Evolutionary conservation across 2,329 filamentous ascomycete genomes (phyloP).

Genomic region (Lachnellula cervina): DNA sequence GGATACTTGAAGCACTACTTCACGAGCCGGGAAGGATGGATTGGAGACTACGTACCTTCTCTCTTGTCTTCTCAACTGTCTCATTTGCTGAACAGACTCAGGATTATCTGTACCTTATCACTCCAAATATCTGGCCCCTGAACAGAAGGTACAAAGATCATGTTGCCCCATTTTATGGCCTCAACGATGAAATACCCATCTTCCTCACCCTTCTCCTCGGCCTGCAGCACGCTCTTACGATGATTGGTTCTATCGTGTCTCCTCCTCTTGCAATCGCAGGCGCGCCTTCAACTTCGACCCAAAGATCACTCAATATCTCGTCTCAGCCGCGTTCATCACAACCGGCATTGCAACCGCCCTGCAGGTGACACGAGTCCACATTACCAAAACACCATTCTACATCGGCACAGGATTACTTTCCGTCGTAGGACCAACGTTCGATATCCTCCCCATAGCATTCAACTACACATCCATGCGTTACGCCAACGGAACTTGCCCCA

Average conservation of each 20-base stretch:
- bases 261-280: constrained; percentile 60
- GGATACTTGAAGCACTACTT: constrained; percentile 32
- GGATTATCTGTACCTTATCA: constrained; percentile 37
- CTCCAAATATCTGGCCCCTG: constrained; percentile 53
- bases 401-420: constrained; percentile 62
- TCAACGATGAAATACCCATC: constrained; percentile 64
- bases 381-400: constrained; percentile 57
- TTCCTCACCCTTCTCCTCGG: constrained; percentile 62
- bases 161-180: constrained; percentile 63
- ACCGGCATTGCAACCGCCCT: constrained; percentile 60
- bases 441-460: constrained; percentile 59
- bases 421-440: constrained; percentile 64
- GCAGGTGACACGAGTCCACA: constrained; percentile 62
- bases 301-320: constrained; percentile 57
- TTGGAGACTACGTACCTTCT: constrained; percentile 35
- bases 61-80: not conserved
- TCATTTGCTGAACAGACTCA: constrained; percentile 9
- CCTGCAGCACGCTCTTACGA: constrained; percentile 64
- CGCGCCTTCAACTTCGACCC: constrained; percentile 52
- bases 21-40: constrained; percentile 34
- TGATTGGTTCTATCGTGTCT: constrained; percentile 52
- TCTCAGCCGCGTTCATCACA: constrained; percentile 64
- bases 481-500: constrained; percentile 56
- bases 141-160: constrained; percentile 46
- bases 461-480: constrained; percentile 62